Evolutionary conservation across 495 filamentous ascomycete species (phyloP).

Genomic region (Copromyces sp.): DNA sequence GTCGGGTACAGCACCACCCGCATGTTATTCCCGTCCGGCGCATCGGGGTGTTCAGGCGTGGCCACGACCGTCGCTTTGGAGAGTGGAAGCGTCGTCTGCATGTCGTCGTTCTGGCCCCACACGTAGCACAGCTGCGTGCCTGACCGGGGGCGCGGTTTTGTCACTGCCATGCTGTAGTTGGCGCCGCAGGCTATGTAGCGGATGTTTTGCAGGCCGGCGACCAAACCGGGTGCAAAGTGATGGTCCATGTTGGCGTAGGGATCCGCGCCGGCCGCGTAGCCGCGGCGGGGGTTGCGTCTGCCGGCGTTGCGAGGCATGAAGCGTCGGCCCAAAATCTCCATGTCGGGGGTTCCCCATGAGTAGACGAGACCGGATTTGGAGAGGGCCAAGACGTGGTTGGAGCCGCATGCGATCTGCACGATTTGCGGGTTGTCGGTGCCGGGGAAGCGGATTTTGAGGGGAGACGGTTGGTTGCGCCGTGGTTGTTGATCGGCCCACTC

Average conservation of each 20-base stretch:
- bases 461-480: background rate
- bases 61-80: conserved; percentile 51
- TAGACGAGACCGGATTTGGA: conserved; percentile 48
- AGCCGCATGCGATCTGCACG: conserved; percentile 44
- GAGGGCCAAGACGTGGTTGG: conserved; percentile 59
- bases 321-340: conserved; percentile 56
- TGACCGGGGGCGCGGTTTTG: conserved; percentile 11
- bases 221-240: conserved; percentile 32
- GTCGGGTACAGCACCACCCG: conserved; percentile 29
- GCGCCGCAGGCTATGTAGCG: conserved; percentile 44
- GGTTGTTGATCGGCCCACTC: background rate
- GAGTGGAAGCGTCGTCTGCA: conserved; percentile 53
- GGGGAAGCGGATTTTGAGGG: conserved; percentile 2
- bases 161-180: conserved; percentile 65
- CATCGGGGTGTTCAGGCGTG: conserved; percentile 11
- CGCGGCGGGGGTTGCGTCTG: conserved; percentile 38
- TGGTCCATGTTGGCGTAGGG: conserved; percentile 46
- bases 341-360: conserved; percentile 61
- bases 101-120: conserved; percentile 80
- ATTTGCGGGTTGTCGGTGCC: conserved; percentile 41
- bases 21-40: background rate
- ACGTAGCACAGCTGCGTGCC: conserved; percentile 58
- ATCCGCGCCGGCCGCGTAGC: background rate
- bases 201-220: conserved; percentile 48
- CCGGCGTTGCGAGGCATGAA: conserved; percentile 40